phyloP scores from a whole-genome alignment of 805 yeast genomes.

The Brettanomyces naardenensis region DNA sequence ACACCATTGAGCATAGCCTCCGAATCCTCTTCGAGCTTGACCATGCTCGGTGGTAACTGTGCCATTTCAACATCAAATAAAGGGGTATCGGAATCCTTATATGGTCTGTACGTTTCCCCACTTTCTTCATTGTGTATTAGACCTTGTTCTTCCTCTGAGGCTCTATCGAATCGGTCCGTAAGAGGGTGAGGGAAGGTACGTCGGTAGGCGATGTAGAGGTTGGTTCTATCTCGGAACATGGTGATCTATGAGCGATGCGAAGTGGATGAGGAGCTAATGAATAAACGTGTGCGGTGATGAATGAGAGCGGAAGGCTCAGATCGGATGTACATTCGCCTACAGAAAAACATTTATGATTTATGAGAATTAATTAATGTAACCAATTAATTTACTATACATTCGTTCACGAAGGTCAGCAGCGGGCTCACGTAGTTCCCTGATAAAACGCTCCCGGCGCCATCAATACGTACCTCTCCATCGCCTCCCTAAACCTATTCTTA shows the following conservation, averaged over 20 bases:
- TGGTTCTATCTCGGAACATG: conserved; percentile 95
- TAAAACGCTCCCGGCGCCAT: conserved; percentile 74
- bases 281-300: no score
- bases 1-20: conserved; percentile 54
- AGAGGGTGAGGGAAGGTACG: conserved; percentile 69
- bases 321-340: no score
- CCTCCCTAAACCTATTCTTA: conserved; percentile 88
- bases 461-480: conserved; percentile 91
- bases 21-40: conserved; percentile 65
- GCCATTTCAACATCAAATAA: conserved; percentile 43
- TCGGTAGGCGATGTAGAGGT: conserved; percentile 78
- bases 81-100: conserved; percentile 15
- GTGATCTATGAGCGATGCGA: background rate
- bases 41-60: conserved; percentile 68
- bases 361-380: no score
- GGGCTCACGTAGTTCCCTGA: conserved; percentile 19
- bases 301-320: no score
- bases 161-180: conserved; percentile 25
- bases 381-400: no score
- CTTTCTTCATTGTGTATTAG: conserved; percentile 37
- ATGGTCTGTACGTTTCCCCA: conserved; percentile 15
- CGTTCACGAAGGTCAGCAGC: no score
- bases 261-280: no score
- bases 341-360: no score
- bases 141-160: conserved; percentile 53